Evolutionary conservation across 441 rosid species (phyloP).

Genomic region (Viola pubescens): DNA sequence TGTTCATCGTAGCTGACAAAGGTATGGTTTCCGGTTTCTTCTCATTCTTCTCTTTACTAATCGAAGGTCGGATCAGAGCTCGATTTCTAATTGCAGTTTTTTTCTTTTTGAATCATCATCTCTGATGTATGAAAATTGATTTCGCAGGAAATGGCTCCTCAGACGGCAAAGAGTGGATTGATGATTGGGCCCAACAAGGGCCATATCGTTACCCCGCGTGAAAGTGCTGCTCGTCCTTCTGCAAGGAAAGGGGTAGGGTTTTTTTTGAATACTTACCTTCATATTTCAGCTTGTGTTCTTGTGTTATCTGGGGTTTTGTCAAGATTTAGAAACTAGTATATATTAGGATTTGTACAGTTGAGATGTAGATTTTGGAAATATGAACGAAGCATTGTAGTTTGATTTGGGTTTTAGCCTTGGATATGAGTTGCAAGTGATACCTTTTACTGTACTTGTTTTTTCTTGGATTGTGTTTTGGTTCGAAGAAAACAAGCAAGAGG

Average conservation of each 20-base stretch:
- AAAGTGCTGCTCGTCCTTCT: conserved; percentile 38
- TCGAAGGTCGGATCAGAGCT: not conserved
- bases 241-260: conserved; percentile 35
- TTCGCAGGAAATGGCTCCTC: conserved; percentile 39
- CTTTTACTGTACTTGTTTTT: not conserved
- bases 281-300: too few relatives aligned
- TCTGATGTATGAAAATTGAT: not conserved
- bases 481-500: conserved; percentile 54
- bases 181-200: conserved; percentile 49
- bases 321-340: too few relatives aligned
- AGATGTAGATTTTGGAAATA: too few relatives aligned
- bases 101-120: not conserved
- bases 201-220: conserved; percentile 46
- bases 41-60: not conserved
- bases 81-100: not conserved
- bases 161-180: conserved; percentile 29
- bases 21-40: too few relatives aligned
- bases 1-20: too few relatives aligned
- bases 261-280: not conserved
- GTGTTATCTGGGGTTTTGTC: too few relatives aligned
- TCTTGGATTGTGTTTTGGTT: not conserved
- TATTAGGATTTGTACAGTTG: too few relatives aligned
- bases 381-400: too few relatives aligned
- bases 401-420: too few relatives aligned
- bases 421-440: too few relatives aligned